phyloP scores from a whole-genome alignment of 495 filamentous ascomycete genomes.

The Penicillium argentinense region DNA sequence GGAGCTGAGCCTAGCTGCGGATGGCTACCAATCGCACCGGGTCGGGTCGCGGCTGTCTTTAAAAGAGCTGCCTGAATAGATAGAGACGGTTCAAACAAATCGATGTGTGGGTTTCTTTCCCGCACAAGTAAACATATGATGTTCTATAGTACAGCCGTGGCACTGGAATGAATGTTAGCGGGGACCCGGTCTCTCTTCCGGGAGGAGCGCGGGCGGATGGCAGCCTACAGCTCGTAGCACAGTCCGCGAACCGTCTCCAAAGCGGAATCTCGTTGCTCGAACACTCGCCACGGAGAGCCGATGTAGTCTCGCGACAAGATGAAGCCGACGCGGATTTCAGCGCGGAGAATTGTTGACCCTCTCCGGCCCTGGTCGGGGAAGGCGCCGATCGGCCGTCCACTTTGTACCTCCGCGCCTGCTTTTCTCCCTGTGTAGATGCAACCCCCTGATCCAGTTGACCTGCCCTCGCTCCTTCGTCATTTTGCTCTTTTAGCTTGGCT shows the following conservation, averaged over 20 bases:
- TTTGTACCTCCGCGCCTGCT: not conserved
- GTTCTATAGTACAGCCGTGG: conserved; percentile 5
- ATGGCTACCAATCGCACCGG: too few relatives aligned
- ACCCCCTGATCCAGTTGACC: too few relatives aligned
- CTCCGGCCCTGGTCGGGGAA: not conserved
- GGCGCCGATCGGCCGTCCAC: not conserved
- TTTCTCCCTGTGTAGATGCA: too few relatives aligned
- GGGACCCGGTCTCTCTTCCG: not conserved
- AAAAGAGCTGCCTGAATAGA: too few relatives aligned
- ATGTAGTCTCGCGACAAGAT: conserved; percentile 1
- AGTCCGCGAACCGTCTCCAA: not conserved
- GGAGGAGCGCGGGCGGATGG: not conserved
- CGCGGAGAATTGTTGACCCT: not conserved
- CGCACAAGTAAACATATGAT: not conserved
- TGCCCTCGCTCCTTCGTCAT: too few relatives aligned
- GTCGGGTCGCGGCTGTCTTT: too few relatives aligned
- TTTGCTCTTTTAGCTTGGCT: too few relatives aligned
- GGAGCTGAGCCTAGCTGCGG: not conserved
- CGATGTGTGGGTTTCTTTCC: not conserved
- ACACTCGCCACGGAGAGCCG: not conserved
- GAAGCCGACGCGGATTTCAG: not conserved
- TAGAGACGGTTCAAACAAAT: not conserved
- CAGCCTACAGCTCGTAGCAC: not conserved
- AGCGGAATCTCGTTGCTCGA: not conserved
- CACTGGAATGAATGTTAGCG: not conserved